A percentile compares a stretch with the other conserved stretches of the same genome.
These are phyloP conservation scores for Solanum infundibuliforme DNA, from an alignment of 257 asterid species.

Conservation along the genomic window DNA sequence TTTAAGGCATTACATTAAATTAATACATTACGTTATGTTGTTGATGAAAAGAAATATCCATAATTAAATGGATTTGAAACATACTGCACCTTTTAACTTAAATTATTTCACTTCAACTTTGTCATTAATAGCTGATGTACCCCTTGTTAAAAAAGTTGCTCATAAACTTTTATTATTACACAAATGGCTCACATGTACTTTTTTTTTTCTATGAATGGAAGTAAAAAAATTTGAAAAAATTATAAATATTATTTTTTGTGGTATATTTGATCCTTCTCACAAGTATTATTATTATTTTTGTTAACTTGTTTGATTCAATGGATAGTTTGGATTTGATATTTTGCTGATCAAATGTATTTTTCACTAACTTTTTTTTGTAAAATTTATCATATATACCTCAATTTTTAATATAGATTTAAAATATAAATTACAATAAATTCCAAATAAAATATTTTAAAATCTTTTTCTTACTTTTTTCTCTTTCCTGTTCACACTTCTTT, in stretches of 20 bases:
- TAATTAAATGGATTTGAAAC: background rate
- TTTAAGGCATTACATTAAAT: background rate
- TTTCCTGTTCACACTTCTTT: background rate
- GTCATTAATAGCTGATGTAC: background rate
- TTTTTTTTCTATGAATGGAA: background rate
- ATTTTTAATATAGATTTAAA: too few species aligned
- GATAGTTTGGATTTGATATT: too few species aligned
- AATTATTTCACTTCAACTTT: background rate
- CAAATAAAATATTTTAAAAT: background rate
- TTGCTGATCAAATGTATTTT: background rate
- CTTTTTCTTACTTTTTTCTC: background rate
- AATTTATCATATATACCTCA: background rate
- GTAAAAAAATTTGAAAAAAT: background rate
- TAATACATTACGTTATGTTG: background rate
- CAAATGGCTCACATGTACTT: background rate
- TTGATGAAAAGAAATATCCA: background rate
- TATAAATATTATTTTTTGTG: background rate
- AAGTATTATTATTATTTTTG: too few species aligned
- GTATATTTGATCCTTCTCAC: background rate
- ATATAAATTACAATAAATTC: too few species aligned
- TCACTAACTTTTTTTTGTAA: background rate
- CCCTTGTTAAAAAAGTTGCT: background rate
- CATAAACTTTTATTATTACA: background rate
- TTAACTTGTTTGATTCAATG: background rate
- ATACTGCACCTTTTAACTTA: background rate